Base-by-base conservation (phyloP, 768 basidiomycete genomes). In the Boletus fagicola region DNA sequence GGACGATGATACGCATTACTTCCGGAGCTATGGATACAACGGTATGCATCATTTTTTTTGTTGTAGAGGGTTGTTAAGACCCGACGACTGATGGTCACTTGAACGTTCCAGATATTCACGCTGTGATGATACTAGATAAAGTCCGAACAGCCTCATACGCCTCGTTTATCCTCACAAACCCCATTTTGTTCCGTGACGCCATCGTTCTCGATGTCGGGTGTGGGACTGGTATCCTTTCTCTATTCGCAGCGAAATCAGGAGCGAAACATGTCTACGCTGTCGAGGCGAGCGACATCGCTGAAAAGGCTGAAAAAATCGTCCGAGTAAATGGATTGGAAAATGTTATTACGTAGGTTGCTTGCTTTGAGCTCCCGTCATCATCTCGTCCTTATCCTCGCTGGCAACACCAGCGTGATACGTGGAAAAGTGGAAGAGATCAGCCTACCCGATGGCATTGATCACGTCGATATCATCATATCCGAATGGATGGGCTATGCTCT, bases 401-500 rank as follows among this genome's bases (percentile, higher is more conserved):
- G 31, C 35, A 13, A 40, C 28, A 4, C 38, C 60, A 86, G 84
- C 5, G 94, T 98, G 43, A 84, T 98, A 54, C 86, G 81, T 49
- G 93, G 93, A 28, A 97, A 96, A 71, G 83, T 98, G 26, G 96
- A 99, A 73, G 86, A 94, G 22, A 87, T 98, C 56, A 71, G 63
- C 8, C 77, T 98, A 1, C 93, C 92, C 2, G 85, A 87, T 50
- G 83, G 75, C 51, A 75, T 88, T 49, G 76, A 81, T 11, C 78
- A 91, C 51, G 96, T 98, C 24, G 96, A 99, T 70, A 83, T 99
- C 57, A 94, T 99, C 71, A 78, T 98, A 50, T 95, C 93, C 5
- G 96, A 99, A 73, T 98, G 96, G 96, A 98, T 98, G 96, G 94
- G 87, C 16, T 93, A 92, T 66, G 88, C 87, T 1, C 77, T 93